These are phyloP conservation scores for Lentinula sp. DNA, from an alignment of 768 basidiomycete species.

Conservation along the genomic window DNA sequence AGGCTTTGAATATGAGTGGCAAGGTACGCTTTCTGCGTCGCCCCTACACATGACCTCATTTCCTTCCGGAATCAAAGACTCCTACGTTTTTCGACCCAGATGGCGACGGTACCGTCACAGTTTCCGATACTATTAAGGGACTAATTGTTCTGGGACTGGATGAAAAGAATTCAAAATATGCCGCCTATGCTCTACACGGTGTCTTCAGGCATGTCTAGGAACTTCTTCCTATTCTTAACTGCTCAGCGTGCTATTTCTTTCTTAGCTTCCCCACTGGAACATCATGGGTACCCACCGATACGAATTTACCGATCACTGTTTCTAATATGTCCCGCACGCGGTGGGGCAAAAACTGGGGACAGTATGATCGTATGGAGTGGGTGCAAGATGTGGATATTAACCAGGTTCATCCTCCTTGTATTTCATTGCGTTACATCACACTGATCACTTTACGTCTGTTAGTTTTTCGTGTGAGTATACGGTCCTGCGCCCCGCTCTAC, in stretches of 20 bases:
- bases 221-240: neutral
- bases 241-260: neutral
- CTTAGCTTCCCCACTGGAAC: conserved; percentile 15
- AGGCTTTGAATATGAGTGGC: conserved; percentile 15
- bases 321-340: conserved; percentile 14
- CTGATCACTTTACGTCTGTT: neutral
- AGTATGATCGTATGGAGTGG: conserved; percentile 18
- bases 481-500: neutral
- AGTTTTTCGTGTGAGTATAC: conserved; percentile 10
- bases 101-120: conserved; percentile 15
- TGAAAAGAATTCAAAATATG: conserved; percentile 12
- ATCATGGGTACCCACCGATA: conserved; percentile 16
- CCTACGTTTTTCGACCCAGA: conserved; percentile 20
- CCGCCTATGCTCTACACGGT: conserved; percentile 17
- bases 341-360: conserved; percentile 20
- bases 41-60: neutral
- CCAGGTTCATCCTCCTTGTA: neutral
- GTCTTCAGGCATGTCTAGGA: conserved; percentile 12
- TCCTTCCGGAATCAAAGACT: conserved; percentile 5
- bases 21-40: conserved; percentile 2
- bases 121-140: conserved; percentile 15
- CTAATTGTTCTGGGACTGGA: conserved; percentile 17
- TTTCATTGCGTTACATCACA: neutral
- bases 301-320: conserved; percentile 15
- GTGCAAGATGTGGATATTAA: conserved; percentile 12